Evolutionary conservation across 345 rosid genomes (phyloP), one percentile per base, ranked within the genome.

Genomic region (Turnera subulata): DNA sequence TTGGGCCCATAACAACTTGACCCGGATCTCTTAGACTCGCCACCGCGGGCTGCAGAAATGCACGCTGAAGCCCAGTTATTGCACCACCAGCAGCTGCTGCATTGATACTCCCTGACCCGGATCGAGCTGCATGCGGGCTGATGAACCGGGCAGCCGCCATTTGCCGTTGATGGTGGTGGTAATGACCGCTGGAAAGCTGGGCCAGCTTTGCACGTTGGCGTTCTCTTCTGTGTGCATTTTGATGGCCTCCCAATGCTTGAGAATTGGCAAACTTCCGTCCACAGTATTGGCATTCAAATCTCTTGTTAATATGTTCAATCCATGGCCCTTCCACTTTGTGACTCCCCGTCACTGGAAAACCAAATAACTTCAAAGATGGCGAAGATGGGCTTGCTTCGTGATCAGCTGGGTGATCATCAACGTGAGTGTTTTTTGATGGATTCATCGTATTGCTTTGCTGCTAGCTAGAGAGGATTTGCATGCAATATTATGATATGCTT

Each of bases 211-310:
- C 73, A 55, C 61, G 76, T 56, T 74, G 78, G 48, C 82, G 78
- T 52, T 80, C 82, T 50, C 73, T 73, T 61, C 73, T 77, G 65
- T 80, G 85, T 1, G 85, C 85, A 45, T 80, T 80, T 63, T 80
- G 82, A 56, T 80, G 85, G 22, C 85, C 82, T 0, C 85, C 85
- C 43, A 80, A 59, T 25, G 82, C 85, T 62, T 80, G 85, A 22
- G 85, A 77, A 24, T 71, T 80, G 15, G 76, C 61, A 32, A 80
- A 80, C 43, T 32, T 60, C 26, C 78, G 51, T 49, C 46, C 19
- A 56, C 85, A 80, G 58, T 72, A 80, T 53, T 70, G 73, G 44
- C 85, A 80, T 59, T 74, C 76, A 64, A 77, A 80, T 50, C 64
- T 72, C 64, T 65, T 70, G 39, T 40, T 63, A n/a, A n/a, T n/a